phyloP scores from a whole-genome alignment of 2,329 filamentous ascomycete species.

The Curvularia verruculosa region DNA sequence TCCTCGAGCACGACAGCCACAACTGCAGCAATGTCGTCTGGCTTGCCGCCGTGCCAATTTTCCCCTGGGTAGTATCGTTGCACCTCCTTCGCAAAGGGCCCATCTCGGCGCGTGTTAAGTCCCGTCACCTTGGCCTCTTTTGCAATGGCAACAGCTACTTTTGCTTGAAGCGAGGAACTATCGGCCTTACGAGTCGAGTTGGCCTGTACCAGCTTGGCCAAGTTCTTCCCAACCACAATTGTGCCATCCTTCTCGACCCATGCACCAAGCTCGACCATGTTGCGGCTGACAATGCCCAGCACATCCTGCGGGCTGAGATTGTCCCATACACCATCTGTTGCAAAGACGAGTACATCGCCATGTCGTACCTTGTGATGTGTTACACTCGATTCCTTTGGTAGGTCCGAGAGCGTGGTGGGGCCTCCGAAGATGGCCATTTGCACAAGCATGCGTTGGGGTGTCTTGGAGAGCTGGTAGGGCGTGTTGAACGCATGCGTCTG shows the following conservation, averaged over 20 bases:
- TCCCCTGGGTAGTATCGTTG: constrained; percentile 86
- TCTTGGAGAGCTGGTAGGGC: constrained; percentile 89
- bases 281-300: constrained; percentile 75
- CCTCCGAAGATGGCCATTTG: constrained; percentile 83
- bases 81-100: constrained; percentile 94
- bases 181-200: constrained; percentile 52
- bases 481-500: constrained; percentile 99
- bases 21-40: constrained; percentile 93
- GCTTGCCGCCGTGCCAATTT: constrained; percentile 87
- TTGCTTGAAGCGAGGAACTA: constrained; percentile 70
- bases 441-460: constrained; percentile 78
- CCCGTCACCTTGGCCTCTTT: constrained; percentile 84
- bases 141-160: constrained; percentile 79
- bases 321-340: constrained; percentile 94
- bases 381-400: constrained; percentile 82
- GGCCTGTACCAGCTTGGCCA: constrained; percentile 61
- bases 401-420: constrained; percentile 72
- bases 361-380: constrained; percentile 78
- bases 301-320: constrained; percentile 93
- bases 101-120: constrained; percentile 78
- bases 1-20: constrained; percentile 59
- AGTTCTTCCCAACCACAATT: constrained; percentile 63
- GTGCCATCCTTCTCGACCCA: constrained; percentile 66
- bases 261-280: constrained; percentile 75
- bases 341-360: constrained; percentile 91